A percentile compares a stretch with the other conserved stretches of the same genome.
Evolutionary conservation across 1,139 yeast species (phyloP).

Genomic region (Sugiyamaella paludigena): DNA sequence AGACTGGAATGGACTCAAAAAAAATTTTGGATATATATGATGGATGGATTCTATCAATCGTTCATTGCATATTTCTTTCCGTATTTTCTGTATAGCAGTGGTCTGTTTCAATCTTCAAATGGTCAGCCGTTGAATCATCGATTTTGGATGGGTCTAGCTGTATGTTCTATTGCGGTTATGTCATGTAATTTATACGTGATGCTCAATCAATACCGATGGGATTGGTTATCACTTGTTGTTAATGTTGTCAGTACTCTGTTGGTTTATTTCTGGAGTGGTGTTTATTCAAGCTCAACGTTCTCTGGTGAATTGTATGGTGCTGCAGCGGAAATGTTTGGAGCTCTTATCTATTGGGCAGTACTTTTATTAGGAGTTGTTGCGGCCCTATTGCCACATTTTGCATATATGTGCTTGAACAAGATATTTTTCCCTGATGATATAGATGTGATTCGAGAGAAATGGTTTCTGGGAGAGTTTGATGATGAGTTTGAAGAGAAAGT

Average conservation of each 20-base stretch:
- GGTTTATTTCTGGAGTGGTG: slow-evolving; percentile 84
- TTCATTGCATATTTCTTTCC: slow-evolving; percentile 85
- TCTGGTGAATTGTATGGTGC: slow-evolving; percentile 75
- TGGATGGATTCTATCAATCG: slow-evolving; percentile 88
- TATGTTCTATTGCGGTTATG: slow-evolving; percentile 73
- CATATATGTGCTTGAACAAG: slow-evolving; percentile 60
- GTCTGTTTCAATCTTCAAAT: slow-evolving; percentile 54
- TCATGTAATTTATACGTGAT: slow-evolving; percentile 78
- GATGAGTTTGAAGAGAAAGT: slow-evolving; percentile 10
- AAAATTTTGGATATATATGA: slow-evolving; percentile 82
- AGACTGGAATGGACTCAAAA: slow-evolving; percentile 75
- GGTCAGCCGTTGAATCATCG: slow-evolving; percentile 80
- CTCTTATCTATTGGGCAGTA: slow-evolving; percentile 79
- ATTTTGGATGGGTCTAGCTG: slow-evolving; percentile 79
- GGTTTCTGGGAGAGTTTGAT: slow-evolving; percentile 27
- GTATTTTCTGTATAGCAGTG: slow-evolving; percentile 58
- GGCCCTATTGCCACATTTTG: slow-evolving; percentile 75
- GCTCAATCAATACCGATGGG: slow-evolving; percentile 90
- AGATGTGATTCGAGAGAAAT: slow-evolving; percentile 77
- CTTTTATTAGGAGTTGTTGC: slow-evolving; percentile 65
- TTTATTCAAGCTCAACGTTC: slow-evolving; percentile 65
- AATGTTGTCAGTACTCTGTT: slow-evolving; percentile 63
- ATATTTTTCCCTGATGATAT: slow-evolving; percentile 71
- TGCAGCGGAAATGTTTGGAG: slow-evolving; percentile 71
- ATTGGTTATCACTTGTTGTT: slow-evolving; percentile 72